phyloP scores from a whole-genome alignment of 768 basidiomycete genomes.

The Megacollybia marginata region DNA sequence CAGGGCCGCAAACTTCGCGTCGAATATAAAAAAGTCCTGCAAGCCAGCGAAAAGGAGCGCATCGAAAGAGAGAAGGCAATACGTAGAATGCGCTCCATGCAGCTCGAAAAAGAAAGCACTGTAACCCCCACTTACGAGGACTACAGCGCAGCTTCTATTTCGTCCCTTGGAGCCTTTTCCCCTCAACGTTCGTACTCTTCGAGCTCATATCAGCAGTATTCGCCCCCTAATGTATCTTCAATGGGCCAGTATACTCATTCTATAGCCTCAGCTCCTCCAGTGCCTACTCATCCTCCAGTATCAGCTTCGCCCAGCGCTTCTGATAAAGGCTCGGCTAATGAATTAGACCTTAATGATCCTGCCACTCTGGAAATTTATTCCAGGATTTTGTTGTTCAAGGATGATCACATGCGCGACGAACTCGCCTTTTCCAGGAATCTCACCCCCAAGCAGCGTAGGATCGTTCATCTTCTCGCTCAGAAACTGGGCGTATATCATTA shows the following conservation, averaged over 20 bases:
- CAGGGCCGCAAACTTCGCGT: conserved; percentile 96
- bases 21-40: conserved; percentile 99
- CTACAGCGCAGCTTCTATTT: conserved; percentile 48
- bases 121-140: conserved; percentile 60
- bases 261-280: conserved; percentile 43
- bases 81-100: conserved; percentile 96
- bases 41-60: conserved; percentile 97
- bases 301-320: conserved; percentile 57
- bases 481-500: conserved; percentile 95
- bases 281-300: conserved; percentile 45
- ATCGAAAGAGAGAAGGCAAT: conserved; percentile 99
- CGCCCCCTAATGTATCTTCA: conserved; percentile 49
- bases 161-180: conserved; percentile 42
- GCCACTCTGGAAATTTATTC: conserved; percentile 97
- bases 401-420: conserved; percentile 95
- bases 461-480: conserved; percentile 94
- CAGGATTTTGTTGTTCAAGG: conserved; percentile 92
- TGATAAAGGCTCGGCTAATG: conserved; percentile 55
- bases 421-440: conserved; percentile 92
- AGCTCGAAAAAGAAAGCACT: conserved; percentile 78
- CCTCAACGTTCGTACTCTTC: conserved; percentile 73
- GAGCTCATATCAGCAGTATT: conserved; percentile 57
- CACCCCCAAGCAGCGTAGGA: conserved; percentile 76
- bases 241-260: conserved; percentile 38
- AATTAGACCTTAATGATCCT: conserved; percentile 94